Evolutionary conservation across 2,329 filamentous ascomycete genomes (phyloP).

Genomic region (Diaporthe australafricana): DNA sequence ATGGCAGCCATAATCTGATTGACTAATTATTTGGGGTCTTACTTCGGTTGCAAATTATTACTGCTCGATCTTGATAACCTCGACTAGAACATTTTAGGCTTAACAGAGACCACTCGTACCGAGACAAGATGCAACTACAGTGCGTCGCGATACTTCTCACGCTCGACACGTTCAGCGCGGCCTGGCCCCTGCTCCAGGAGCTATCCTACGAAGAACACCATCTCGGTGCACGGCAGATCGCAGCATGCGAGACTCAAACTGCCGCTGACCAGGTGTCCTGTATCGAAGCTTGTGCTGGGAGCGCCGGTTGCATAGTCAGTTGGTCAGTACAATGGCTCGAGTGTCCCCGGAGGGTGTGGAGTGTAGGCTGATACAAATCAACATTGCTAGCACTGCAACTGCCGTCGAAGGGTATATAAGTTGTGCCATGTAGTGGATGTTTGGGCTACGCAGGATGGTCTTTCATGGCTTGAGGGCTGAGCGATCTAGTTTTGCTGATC

Average conservation of each 20-base stretch:
- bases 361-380: neutral
- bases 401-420: neutral
- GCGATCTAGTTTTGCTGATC: neutral
- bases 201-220: neutral
- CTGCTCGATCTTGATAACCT: neutral
- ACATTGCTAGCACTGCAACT: neutral
- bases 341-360: accelerated
- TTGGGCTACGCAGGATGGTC: neutral
- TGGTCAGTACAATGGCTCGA: neutral
- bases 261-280: neutral
- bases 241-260: neutral
- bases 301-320: neutral
- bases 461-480: neutral
- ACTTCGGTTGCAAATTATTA: neutral
- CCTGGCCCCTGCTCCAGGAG: neutral
- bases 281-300: neutral
- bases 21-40: accelerated
- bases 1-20: neutral
- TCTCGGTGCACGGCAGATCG: neutral
- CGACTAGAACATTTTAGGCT: neutral
- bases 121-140: neutral
- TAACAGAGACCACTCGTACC: neutral
- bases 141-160: neutral
- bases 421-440: neutral
- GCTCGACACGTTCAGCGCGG: neutral